These are phyloP conservation scores for Lasiodiplodia sp. DNA, from an alignment of 2,329 filamentous ascomycete species.

Conservation along the genomic window DNA sequence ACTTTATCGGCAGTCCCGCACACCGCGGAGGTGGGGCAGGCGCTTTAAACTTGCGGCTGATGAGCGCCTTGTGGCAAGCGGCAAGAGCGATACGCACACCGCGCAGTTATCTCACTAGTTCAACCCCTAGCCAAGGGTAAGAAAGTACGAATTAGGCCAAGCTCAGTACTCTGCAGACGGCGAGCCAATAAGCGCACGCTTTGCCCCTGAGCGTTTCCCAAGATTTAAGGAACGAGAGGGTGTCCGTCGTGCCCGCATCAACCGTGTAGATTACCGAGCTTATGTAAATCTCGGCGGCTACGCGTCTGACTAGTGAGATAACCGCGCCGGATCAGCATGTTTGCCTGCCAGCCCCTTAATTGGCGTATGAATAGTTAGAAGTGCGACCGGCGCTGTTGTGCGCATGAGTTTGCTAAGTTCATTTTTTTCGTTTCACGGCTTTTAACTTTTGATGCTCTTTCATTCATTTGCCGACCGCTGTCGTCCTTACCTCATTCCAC, in stretches of 20 bases:
- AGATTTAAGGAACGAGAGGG: not conserved
- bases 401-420: slow-evolving; percentile 11
- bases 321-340: slow-evolving; percentile 2
- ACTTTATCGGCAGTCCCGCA: not conserved
- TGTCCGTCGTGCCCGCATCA: too few species aligned
- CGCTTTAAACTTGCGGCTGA: slow-evolving; percentile 15
- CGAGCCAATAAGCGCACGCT: not conserved
- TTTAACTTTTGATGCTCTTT: slow-evolving; percentile 5
- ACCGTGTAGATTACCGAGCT: not conserved
- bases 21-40: not conserved
- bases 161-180: not conserved
- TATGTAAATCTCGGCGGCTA: not conserved
- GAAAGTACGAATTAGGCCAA: not conserved
- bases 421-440: not conserved
- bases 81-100: not conserved
- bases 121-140: not conserved
- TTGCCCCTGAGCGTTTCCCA: not conserved
- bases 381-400: slow-evolving; percentile 9
- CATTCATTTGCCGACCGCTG: not conserved
- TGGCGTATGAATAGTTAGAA: slow-evolving; percentile 12
- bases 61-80: not conserved
- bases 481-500: not conserved
- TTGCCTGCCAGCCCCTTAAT: slow-evolving; percentile 16
- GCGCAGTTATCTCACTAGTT: not conserved
- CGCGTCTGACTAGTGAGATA: slow-evolving; percentile 2